Conservation (phyloP, 805 yeast species). For the Clavispora carvajalis region DNA sequence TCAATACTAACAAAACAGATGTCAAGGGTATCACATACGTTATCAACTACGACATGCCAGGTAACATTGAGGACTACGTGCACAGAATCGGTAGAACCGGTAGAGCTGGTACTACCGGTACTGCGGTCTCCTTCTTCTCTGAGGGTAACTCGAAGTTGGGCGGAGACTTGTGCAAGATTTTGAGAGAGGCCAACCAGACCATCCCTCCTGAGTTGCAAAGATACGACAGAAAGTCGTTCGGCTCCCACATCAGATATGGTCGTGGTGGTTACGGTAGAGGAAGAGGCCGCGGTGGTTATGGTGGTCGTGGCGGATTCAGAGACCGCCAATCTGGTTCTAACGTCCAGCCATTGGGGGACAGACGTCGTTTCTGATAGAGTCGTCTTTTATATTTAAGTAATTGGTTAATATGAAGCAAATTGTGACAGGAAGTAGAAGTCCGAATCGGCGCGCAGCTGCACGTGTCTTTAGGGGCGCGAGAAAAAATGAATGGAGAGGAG, state of each 20-base stretch:
- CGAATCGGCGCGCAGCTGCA: not conserved
- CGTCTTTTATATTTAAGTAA: not conserved
- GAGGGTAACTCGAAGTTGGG: slow-evolving; percentile 84
- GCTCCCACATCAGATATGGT: slow-evolving; percentile 52
- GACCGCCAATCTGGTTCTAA: slow-evolving; percentile 48
- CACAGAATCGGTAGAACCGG: slow-evolving; percentile 99
- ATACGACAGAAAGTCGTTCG: slow-evolving; percentile 61
- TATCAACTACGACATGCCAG: slow-evolving; percentile 95
- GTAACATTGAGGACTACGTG: slow-evolving; percentile 96
- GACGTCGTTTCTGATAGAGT: slow-evolving; percentile 35
- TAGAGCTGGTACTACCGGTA: slow-evolving; percentile 96
- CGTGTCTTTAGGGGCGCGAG: too few species aligned
- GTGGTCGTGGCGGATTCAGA: slow-evolving; percentile 41
- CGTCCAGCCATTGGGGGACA: slow-evolving; percentile 44
- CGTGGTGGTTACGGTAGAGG: slow-evolving; percentile 52
- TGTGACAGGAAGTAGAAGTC: not conserved
- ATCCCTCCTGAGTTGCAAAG: slow-evolving; percentile 75
- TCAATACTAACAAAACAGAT: slow-evolving; percentile 51
- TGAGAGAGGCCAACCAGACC: slow-evolving; percentile 92
- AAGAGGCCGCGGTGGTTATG: slow-evolving; percentile 17
- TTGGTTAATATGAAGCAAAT: not conserved
- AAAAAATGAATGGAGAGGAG: too few species aligned
- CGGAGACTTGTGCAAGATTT: slow-evolving; percentile 79
- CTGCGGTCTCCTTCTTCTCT: slow-evolving; percentile 92
- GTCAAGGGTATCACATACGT: slow-evolving; percentile 96